Conservation (phyloP, 805 yeast species). For the Dipodascus albidus region DNA sequence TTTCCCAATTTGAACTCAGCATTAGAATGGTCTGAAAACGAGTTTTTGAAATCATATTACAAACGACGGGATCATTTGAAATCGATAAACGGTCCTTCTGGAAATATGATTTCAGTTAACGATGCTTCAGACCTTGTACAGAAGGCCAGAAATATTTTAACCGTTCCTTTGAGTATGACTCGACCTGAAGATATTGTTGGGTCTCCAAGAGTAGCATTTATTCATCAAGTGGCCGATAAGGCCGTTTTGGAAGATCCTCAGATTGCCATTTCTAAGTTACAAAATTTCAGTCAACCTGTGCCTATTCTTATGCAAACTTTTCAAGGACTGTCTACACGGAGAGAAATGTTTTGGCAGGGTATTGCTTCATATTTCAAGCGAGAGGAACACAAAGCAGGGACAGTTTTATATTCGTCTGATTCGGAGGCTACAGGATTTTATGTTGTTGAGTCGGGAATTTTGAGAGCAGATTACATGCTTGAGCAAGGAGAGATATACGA, state of each 20-base stretch:
- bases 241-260: constrained; percentile 23
- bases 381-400: constrained; percentile 36
- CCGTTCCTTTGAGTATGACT: background rate
- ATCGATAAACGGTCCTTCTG: constrained; percentile 5
- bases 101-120: background rate
- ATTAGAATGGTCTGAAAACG: constrained; percentile 94
- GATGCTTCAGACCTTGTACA: background rate
- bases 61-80: constrained; percentile 22
- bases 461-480: constrained; percentile 41
- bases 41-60: constrained; percentile 58
- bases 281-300: constrained; percentile 40
- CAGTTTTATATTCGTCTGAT: constrained; percentile 32
- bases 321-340: constrained; percentile 42
- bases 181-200: background rate
- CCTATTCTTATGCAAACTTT: constrained; percentile 55
- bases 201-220: constrained; percentile 19
- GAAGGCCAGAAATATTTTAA: background rate
- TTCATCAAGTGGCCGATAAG: constrained; percentile 24
- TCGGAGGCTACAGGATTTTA: constrained; percentile 47
- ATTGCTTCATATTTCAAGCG: constrained; percentile 46
- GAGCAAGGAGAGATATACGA: constrained; percentile 34
- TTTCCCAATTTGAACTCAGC: constrained; percentile 78
- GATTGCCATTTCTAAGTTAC: constrained; percentile 10
- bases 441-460: constrained; percentile 45
- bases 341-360: constrained; percentile 50